Conservation (phyloP, 73 alveolate genomes). For the Paraurostyla sp. region DNA sequence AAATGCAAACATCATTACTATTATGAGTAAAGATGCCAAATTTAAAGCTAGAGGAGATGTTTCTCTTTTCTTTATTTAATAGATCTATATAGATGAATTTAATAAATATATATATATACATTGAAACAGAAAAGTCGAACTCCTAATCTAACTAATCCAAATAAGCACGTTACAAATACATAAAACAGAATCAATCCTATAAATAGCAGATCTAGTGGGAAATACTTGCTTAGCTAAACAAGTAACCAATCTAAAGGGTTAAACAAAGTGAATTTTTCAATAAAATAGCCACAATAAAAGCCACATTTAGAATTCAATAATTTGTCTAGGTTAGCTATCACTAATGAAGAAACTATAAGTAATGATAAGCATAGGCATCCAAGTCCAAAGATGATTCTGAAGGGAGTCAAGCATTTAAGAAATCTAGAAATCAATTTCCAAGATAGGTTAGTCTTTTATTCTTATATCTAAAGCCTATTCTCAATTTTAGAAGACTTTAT, state of each 20-base stretch:
- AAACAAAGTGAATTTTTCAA: conserved; percentile 66
- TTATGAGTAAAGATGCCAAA: conserved; percentile 66
- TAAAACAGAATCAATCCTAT: conserved; percentile 71
- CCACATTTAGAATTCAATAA: conserved; percentile 81
- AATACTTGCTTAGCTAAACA: conserved; percentile 68
- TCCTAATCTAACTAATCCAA: conserved; percentile 84
- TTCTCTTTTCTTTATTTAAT: conserved; percentile 74
- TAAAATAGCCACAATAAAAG: conserved; percentile 81
- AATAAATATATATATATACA: conserved; percentile 6
- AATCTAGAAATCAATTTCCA: conserved; percentile 65
- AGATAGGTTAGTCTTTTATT: conserved; percentile 8
- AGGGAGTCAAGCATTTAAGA: conserved; percentile 79
- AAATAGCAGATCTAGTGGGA: conserved; percentile 80
- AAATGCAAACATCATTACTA: conserved; percentile 77
- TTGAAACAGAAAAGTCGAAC: conserved; percentile 63
- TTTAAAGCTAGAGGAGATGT: conserved; percentile 80
- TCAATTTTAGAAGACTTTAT: conserved; percentile 41
- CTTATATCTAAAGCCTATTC: not conserved
- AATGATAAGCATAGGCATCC: conserved; percentile 67
- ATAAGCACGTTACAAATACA: conserved; percentile 76
- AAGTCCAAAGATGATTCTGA: conserved; percentile 82
- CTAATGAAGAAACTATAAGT: conserved; percentile 63
- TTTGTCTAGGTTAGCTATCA: conserved; percentile 56
- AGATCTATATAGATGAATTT: conserved; percentile 42
- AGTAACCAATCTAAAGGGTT: conserved; percentile 78